phyloP scores from a whole-genome alignment of 2,329 filamentous ascomycete genomes.

The Penicillium sumatraense region DNA sequence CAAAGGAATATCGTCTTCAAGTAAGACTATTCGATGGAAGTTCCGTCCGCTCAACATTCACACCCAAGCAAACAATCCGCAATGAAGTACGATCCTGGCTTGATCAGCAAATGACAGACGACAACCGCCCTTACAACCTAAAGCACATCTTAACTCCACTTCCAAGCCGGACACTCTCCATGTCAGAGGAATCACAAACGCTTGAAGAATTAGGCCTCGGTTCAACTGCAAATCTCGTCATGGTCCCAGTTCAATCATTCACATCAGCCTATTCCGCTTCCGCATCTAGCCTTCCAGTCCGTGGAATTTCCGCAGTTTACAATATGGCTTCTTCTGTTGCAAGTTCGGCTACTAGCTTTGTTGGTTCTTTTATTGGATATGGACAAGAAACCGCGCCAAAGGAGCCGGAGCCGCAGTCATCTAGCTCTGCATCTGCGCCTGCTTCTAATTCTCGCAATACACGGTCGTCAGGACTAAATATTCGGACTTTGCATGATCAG shows the following conservation, averaged over 20 bases:
- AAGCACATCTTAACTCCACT: conserved; percentile 80
- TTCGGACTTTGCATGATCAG: conserved; percentile 60
- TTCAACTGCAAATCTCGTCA: conserved; percentile 80
- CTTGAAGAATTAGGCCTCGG: conserved; percentile 73
- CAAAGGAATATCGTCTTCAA: conserved; percentile 66
- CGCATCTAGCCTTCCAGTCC: conserved; percentile 44
- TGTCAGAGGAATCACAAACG: conserved; percentile 72
- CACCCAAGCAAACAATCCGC: conserved; percentile 64
- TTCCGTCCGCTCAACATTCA: conserved; percentile 74
- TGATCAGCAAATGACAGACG: conserved; percentile 63
- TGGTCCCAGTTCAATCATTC: conserved; percentile 71
- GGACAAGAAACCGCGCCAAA: conserved; percentile 27
- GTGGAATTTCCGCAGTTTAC: conserved; percentile 47
- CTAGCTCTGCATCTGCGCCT: conserved; percentile 9
- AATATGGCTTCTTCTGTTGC: conserved; percentile 49
- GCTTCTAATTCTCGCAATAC: conserved; percentile 15
- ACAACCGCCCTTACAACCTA: conserved; percentile 74
- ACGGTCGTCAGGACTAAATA: conserved; percentile 38
- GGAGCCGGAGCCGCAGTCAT: conserved; percentile 12
- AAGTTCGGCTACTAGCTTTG: conserved; percentile 45
- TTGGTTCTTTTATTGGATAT: conserved; percentile 52
- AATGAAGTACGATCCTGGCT: conserved; percentile 77
- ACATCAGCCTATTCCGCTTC: conserved; percentile 60
- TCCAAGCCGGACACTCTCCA: conserved; percentile 74
- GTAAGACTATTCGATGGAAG: conserved; percentile 84